Evolutionary conservation across 1,284 basidiomycete species (phyloP).

Genomic region (Trametes polyzona): DNA sequence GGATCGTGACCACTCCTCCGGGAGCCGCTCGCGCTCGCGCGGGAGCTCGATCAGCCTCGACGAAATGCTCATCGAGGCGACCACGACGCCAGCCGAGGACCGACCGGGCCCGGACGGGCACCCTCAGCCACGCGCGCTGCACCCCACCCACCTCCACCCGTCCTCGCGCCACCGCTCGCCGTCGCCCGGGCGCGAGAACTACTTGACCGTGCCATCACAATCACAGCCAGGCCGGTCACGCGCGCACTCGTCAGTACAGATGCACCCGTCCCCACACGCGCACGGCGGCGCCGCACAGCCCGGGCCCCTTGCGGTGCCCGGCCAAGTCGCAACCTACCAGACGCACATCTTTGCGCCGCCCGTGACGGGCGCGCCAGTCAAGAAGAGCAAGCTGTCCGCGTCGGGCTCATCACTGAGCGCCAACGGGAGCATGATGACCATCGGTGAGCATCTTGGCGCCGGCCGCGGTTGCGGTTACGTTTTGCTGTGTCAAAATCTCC

Average conservation of each 20-base stretch:
- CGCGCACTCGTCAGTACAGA: conserved; percentile 27
- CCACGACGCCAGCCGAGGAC: conserved; percentile 40
- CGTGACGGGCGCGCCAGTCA: conserved; percentile 67
- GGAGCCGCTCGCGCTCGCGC: conserved; percentile 37
- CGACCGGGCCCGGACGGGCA: conserved; percentile 23
- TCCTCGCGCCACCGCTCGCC: conserved; percentile 32
- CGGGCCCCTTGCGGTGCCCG: conserved; percentile 41
- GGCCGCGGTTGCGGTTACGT: too few relatives aligned
- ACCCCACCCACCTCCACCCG: conserved; percentile 29
- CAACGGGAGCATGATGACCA: conserved; percentile 32
- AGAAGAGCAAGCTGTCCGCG: conserved; percentile 44
- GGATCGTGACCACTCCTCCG: conserved; percentile 29
- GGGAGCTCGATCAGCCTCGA: conserved; percentile 48
- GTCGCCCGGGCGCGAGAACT: conserved; percentile 30
- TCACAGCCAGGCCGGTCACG: conserved; percentile 29
- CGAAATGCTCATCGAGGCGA: conserved; percentile 65
- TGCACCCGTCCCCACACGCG: conserved; percentile 26
- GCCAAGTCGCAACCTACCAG: conserved; percentile 53
- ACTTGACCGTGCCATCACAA: conserved; percentile 26
- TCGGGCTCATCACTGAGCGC: conserved; percentile 21
- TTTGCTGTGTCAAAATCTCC: too few relatives aligned
- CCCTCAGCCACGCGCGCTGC: conserved; percentile 21
- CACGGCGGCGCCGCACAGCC: conserved; percentile 18
- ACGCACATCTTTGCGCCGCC: conserved; percentile 72
- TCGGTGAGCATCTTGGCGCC: conserved; percentile 23